A percentile compares a stretch with the other conserved stretches of the same genome.
phyloP scores from a whole-genome alignment of 2,329 filamentous ascomycete species.

The Hypoxylon sp. region DNA sequence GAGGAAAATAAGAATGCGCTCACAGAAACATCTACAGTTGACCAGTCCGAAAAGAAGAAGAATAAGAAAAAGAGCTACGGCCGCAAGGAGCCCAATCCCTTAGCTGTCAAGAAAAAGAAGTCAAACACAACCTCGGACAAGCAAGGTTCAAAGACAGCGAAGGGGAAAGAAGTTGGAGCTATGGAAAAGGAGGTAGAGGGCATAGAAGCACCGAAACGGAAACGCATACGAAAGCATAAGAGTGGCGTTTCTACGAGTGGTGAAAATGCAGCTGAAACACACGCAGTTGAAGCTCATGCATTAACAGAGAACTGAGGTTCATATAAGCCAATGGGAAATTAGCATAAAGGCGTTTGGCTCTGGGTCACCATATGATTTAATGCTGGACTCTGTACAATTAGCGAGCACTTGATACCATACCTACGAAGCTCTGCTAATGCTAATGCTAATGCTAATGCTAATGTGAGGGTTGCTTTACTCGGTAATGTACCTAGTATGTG shows the following conservation, averaged over 20 bases:
- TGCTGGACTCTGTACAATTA: conserved; percentile 13
- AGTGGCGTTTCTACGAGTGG: conserved; percentile 18
- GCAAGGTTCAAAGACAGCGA: conserved; percentile 37
- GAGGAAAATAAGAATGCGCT: conserved; percentile 43
- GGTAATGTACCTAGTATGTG: too few species aligned
- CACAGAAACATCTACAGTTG: conserved; percentile 35
- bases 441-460: too few species aligned
- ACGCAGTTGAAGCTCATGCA: conserved; percentile 22
- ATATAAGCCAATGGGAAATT: not conserved
- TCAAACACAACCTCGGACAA: conserved; percentile 43
- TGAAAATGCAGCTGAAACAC: conserved; percentile 15
- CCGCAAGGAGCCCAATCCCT: conserved; percentile 76
- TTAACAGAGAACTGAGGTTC: conserved; percentile 19
- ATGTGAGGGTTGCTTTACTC: conserved; percentile 8
- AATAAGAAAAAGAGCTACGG: conserved; percentile 70
- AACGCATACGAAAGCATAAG: conserved; percentile 48
- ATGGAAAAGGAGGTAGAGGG: conserved; percentile 19
- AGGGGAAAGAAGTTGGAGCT: conserved; percentile 15
- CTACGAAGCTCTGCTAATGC: not conserved
- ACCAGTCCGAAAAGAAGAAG: conserved; percentile 58
- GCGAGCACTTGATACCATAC: conserved; percentile 33
- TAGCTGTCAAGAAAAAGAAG: conserved; percentile 79
- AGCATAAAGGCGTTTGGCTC: conserved; percentile 21
- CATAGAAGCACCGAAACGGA: conserved; percentile 40
- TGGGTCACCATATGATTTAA: conserved; percentile 2